Percentiles rank a stretch among this genome's conserved stretches.
These are phyloP conservation scores for Coccomyxa subellipsoidea DNA, from an alignment of 163 green algal genomes.

Conservation along the genomic window DNA sequence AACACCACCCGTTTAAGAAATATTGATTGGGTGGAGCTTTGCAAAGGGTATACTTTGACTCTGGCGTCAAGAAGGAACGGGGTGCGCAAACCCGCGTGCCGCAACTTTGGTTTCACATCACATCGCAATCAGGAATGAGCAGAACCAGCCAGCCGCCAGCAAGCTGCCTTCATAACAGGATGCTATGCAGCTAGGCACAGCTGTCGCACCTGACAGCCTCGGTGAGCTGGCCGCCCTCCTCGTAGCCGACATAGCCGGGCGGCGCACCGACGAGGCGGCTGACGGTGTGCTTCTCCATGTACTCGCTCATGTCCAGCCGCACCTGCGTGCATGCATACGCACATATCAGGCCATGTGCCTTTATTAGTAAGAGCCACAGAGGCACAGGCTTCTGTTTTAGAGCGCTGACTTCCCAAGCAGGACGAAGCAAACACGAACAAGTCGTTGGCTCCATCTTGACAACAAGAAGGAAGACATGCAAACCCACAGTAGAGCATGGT, in stretches of 20 bases:
- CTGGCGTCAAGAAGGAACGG: too few relatives aligned
- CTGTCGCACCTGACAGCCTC: slow-evolving; percentile 68
- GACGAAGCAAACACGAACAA: too few relatives aligned
- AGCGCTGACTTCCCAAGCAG: not conserved
- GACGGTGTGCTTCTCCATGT: slow-evolving; percentile 89
- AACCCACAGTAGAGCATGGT: not conserved
- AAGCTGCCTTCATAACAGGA: not conserved
- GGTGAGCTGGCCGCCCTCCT: slow-evolving; percentile 83
- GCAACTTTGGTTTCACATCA: too few relatives aligned
- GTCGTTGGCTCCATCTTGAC: too few relatives aligned
- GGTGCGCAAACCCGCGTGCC: too few relatives aligned
- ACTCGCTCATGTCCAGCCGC: slow-evolving; percentile 95
- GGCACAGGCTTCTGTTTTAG: too few relatives aligned
- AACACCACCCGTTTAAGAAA: too few relatives aligned
- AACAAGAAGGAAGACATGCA: not conserved
- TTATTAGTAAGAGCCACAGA: too few relatives aligned
- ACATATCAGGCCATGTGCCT: not conserved
- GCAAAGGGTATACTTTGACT: too few relatives aligned
- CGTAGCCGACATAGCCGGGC: slow-evolving; percentile 84
- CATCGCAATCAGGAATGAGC: too few relatives aligned
- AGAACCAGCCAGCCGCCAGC: too few relatives aligned
- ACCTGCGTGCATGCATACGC: slow-evolving; percentile 26
- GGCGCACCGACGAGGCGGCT: slow-evolving; percentile 89
- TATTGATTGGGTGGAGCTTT: too few relatives aligned
- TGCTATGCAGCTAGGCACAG: not conserved